Base-by-base conservation (phyloP, 805 yeast genomes). In the Zygoascus biomembranicola region DNA sequence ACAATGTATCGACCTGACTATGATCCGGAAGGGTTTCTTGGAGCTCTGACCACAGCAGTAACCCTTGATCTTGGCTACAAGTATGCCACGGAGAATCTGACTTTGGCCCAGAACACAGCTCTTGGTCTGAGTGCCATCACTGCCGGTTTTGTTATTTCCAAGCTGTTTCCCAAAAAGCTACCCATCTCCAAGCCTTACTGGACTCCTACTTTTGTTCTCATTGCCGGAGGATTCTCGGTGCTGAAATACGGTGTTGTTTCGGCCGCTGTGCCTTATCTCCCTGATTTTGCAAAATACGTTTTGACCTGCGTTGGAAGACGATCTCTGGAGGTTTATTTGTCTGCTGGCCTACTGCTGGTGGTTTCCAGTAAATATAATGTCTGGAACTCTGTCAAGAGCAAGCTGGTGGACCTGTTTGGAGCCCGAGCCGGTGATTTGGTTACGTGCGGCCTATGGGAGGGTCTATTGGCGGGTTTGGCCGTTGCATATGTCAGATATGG, bases 11-110 rank as follows among this genome's bases (percentile, higher is more conserved):
- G 58, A 8, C 55, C 58, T 1, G 61, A 58, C 37, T 66, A 62
- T 51, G 74, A 70, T 49, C 74, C 74, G 1, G 73, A 70, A 52
- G 73, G 73, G 2, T 51, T 68, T n/a, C 59, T 71, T 16, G 72
- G 73, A 3, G 56, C 67, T 8, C 52, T 70, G 10, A 67, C 63
- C 60, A 67, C 72, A 5, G 57, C 73, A 0, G 65, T 69, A 1
- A 62, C 72, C 8, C 61, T 70, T 60, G 71, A 72, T 72, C 54
- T 65, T 26, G 74, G 73, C 1, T 60, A 55, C 31, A 68, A 69
- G 69, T 67, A 61, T 49, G 58, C 57, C 19, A 46, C 52, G 9
- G 59, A 59, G 32, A 51, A 57, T 14, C 54, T 63, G 31, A 43
- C 63, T 8, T 43, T 56, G n/a, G 52, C 55, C 26, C 64, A 66